Base-by-base conservation (phyloP, 116 monocot genomes). In the Iris pallida region DNA sequence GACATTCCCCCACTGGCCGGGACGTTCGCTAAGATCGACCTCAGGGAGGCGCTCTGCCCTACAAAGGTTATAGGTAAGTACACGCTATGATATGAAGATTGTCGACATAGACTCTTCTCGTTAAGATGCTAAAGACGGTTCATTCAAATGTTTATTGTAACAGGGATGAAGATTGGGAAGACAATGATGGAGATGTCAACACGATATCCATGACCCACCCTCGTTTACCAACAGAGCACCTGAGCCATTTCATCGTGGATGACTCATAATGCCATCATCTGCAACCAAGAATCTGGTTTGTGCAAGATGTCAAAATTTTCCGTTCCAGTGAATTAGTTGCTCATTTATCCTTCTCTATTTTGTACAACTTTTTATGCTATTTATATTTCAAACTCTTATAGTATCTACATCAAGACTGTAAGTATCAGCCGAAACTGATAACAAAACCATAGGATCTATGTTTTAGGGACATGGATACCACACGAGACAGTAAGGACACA, bases 141-240 rank as follows among this genome's bases (percentile, higher is more conserved):
- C 9, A 4, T 52, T 2, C 53, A 7, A 41, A n/a, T n/a, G n/a
- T 57, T 58, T 4, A 17, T 75, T 70, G 53, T 5, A 53, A 63
- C 66, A 97, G 96, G 73, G 96, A 97, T 83, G 89, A 92, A 74
- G 89, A 97, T 73, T 97, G 96, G 92, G 85, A 89, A 67, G 96
- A 97, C 54, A 97, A 97, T 70, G 96, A 97, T 76, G 96, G 96
- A 64, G 96, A 89, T 5, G 73, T 97, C 16, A 97, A 97, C 80
- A 92, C 92, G 1, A 70, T 97, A 64, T 92, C 96, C 1, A 97
- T 97, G 96, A 97, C 96, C 0, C 92, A 97, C 19, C 96, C 96
- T 40, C 75, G 88, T 15, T 52, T 95, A 66, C 95, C 95, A 11
- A 48, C 80, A 5, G 91, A 95, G 68, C 95, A 95, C 64, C 95